A percentile compares a stretch with the other conserved stretches of the same genome.
Conservation (phyloP, 768 basidiomycete species). For the Mycena leptocephala region DNA sequence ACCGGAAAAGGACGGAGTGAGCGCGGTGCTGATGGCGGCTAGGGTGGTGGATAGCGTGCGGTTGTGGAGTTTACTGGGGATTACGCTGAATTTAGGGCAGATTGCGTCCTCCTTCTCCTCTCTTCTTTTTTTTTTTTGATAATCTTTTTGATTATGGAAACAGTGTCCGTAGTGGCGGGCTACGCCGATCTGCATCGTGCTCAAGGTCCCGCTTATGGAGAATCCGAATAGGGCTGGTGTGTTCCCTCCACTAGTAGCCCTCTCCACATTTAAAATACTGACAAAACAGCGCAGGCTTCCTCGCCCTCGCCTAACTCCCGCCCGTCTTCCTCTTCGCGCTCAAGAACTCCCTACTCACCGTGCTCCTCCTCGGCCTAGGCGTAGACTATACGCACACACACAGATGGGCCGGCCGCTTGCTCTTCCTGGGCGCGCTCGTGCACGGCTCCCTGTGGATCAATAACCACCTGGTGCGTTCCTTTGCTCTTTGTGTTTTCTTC, state of each 20-base stretch:
- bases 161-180: constrained; percentile 63
- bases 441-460: too few relatives aligned
- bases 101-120: constrained; percentile 41
- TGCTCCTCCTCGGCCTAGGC: constrained; percentile 72
- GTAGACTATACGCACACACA: constrained; percentile 73
- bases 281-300: constrained; percentile 45
- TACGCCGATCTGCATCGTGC: constrained; percentile 78
- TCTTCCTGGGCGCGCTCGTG: constrained; percentile 60
- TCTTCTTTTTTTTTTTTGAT: constrained; percentile 21
- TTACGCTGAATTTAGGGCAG: constrained; percentile 10
- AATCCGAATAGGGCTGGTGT: constrained; percentile 84
- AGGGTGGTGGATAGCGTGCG: neutral
- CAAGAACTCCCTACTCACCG: constrained; percentile 68
- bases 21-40: neutral
- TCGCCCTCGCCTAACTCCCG: constrained; percentile 63
- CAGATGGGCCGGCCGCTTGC: constrained; percentile 71
- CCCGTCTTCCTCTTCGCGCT: constrained; percentile 62
- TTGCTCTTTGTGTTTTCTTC: too few relatives aligned
- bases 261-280: too few relatives aligned
- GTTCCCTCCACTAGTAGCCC: neutral
- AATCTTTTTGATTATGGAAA: neutral
- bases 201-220: constrained; percentile 69
- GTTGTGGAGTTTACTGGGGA: constrained; percentile 15
- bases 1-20: constrained; percentile 13
- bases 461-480: constrained; percentile 10